Conservation (phyloP, 306 rosid genomes). For the Glycyrrhiza uralensis region DNA sequence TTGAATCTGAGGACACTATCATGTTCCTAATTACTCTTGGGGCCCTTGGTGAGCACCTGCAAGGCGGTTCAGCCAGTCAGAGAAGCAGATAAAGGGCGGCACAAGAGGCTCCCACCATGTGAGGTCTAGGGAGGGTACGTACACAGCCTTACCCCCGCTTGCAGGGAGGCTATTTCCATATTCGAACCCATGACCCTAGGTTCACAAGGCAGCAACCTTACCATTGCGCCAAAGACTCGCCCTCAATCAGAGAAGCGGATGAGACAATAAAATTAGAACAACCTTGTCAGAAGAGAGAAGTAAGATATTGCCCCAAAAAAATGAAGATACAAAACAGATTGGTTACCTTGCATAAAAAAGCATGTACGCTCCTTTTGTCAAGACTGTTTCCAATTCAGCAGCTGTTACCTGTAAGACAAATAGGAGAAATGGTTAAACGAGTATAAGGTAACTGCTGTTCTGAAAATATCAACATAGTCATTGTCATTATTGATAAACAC, state of each 20-base stretch:
- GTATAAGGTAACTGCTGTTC: background rate
- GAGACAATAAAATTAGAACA: background rate
- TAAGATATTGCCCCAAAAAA: background rate
- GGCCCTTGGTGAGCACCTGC: conserved; percentile 89
- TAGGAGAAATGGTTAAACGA: background rate
- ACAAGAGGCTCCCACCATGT: too few species aligned
- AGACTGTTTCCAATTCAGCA: conserved; percentile 66
- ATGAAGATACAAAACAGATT: background rate
- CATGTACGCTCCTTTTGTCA: conserved; percentile 81
- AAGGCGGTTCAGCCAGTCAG: conserved; percentile 22
- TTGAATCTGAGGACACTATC: conserved; percentile 49
- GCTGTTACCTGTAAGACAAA: conserved; percentile 55
- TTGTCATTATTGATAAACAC: background rate
- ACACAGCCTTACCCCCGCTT: too few species aligned
- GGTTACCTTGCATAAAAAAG: conserved; percentile 82
- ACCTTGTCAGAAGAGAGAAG: background rate
- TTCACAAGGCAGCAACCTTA: too few species aligned
- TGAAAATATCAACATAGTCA: background rate
- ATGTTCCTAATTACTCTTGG: conserved; percentile 65
- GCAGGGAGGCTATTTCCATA: too few species aligned
- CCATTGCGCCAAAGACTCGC: too few species aligned
- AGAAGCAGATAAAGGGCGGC: too few species aligned
- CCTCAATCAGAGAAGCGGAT: conserved; percentile 13
- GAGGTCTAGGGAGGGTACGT: too few species aligned
- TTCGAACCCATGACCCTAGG: too few species aligned